These are phyloP conservation scores for Ceratorhiza oryzae-sativae DNA, from an alignment of 1,284 basidiomycete genomes.

Conservation along the genomic window DNA sequence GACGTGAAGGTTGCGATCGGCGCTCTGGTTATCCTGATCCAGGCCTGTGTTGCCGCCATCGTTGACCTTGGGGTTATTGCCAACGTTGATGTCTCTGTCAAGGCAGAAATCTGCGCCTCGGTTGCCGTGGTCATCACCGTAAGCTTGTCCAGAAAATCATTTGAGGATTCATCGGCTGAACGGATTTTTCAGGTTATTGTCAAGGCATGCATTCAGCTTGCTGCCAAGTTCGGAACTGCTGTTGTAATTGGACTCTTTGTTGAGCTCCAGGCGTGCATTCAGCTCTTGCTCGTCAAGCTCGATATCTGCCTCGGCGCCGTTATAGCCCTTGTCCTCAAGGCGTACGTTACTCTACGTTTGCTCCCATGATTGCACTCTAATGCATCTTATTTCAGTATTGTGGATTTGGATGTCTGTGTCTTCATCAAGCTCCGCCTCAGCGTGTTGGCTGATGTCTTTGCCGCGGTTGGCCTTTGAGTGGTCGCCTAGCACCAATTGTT, in stretches of 20 bases:
- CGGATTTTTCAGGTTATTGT: constrained; percentile 5
- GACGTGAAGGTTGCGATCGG: neutral
- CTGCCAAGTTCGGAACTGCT: neutral
- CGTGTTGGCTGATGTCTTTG: neutral
- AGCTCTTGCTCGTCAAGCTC: neutral
- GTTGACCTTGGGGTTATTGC: constrained; percentile 1
- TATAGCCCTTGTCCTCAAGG: neutral
- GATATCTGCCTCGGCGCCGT: constrained; percentile 7
- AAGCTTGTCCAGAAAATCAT: neutral
- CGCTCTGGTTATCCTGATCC: neutral
- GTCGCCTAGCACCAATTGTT: too few species aligned
- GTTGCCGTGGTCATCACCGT: constrained; percentile 7
- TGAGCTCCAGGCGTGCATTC: constrained; percentile 1
- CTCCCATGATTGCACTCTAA: too few species aligned
- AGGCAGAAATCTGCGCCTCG: neutral
- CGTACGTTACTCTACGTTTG: neutral
- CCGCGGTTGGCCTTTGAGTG: neutral
- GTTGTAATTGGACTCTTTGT: neutral
- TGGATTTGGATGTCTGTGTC: neutral
- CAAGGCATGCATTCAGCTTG: neutral
- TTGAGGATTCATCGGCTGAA: neutral
- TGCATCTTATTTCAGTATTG: neutral
- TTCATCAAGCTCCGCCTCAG: neutral
- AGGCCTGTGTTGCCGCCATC: neutral
- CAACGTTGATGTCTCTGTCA: constrained; percentile 1